phyloP scores from a whole-genome alignment of 176 grass and related monocot species.

The Oryza glaberrima region DNA sequence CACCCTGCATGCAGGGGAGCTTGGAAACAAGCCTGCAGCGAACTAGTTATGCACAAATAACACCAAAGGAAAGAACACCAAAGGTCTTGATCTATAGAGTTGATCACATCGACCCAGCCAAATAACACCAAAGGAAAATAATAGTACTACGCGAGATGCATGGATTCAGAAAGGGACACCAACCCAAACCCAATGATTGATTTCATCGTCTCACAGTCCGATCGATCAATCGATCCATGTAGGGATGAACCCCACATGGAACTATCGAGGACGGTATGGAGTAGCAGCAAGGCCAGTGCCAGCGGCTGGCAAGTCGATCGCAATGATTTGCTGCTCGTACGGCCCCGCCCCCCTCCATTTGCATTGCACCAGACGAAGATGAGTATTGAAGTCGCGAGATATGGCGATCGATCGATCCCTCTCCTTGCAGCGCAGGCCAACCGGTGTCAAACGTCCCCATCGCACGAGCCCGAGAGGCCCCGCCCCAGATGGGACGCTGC shows the following conservation, averaged over 20 bases:
- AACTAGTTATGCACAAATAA: too few relatives aligned
- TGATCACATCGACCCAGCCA: neutral
- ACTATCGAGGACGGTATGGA: neutral
- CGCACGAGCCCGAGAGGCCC: neutral
- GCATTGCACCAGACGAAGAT: neutral
- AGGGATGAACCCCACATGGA: neutral
- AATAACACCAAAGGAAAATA: neutral
- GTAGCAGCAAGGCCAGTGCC: neutral
- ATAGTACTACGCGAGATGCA: neutral
- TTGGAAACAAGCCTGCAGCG: neutral
- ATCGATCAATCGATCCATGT: neutral
- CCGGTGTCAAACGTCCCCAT: conserved; percentile 20
- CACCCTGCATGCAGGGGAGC: neutral
- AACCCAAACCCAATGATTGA: conserved; percentile 26
- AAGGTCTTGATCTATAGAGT: neutral
- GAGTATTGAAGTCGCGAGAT: conserved; percentile 13
- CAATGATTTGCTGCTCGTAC: conserved; percentile 34
- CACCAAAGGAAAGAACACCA: too few relatives aligned
- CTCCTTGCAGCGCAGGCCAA: neutral
- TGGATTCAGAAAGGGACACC: neutral
- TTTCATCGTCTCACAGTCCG: neutral
- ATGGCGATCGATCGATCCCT: neutral
- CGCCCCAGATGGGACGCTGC: neutral
- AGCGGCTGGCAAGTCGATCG: conserved; percentile 18
- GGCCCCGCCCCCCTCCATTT: neutral